Base-by-base conservation (phyloP, 2,329 filamentous ascomycete species). In the Cladosporium sp. region DNA sequence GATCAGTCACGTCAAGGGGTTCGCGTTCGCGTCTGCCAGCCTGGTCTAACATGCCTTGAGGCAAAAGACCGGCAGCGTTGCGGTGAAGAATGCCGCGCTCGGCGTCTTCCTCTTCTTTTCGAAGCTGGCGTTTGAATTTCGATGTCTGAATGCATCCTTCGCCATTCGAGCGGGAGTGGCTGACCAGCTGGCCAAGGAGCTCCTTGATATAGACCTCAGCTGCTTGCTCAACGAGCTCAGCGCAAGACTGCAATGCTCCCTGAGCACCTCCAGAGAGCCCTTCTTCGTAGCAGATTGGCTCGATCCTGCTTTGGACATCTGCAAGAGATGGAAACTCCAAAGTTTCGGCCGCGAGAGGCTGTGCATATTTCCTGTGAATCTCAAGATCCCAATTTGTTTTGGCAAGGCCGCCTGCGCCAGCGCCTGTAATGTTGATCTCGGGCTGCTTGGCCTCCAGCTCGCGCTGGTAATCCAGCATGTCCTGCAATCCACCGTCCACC, bases 31-130 rank as follows among this genome's bases (percentile, higher is more conserved):
- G 84, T 15, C 88, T 87, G 55, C 88, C 87, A 70, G 89, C 91
- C 3, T 89, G 84, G 73, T 97, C 92, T 37, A 92, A 78, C n/a
- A 47, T 7, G 11, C 43, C 43, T 28, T 28, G 22, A 0, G 92
- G 93, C 5, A 97, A 76, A 28, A 96, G 75, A 1, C 92, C 92
- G 50, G 84, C 87, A 60, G 88, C 87, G 60, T 92, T 89, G 64
- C 90, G 82, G 17, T 83, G 78, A 1, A 95, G 72, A 66, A 92
- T 89, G 4, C 92, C 91, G n/a, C 85, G 81, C 40, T 85, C 82
- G 25, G 84, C 86, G 0, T 85, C 83, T 43, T 88, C 82, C 70
- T 96, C 92, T 72, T 97, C 92, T 49, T 80, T 79, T 57, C 85
- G 84, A 11, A 96, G 80, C 70, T 90, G 89, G 60, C 83, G 82